A percentile compares a stretch with the other conserved stretches of the same genome.
These are phyloP conservation scores for Lepiota subincarnata DNA, from an alignment of 768 basidiomycete species.

Conservation along the genomic window DNA sequence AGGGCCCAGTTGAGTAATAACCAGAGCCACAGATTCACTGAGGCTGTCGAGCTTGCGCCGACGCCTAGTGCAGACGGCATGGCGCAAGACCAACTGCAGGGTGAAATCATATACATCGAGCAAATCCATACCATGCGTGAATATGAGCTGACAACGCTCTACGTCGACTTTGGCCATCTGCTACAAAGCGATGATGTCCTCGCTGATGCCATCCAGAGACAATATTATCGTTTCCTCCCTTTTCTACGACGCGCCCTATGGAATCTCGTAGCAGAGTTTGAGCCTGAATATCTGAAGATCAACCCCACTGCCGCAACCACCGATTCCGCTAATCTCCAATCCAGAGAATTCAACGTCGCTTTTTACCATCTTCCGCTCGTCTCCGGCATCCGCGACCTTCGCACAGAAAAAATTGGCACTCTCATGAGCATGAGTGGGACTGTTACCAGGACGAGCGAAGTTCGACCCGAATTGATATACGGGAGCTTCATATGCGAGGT, in stretches of 20 bases:
- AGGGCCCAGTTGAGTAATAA: constrained; percentile 2
- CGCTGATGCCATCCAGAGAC: constrained; percentile 87
- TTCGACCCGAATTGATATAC: constrained; percentile 88
- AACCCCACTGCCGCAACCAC: constrained; percentile 86
- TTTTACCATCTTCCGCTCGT: constrained; percentile 94
- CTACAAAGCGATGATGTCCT: constrained; percentile 89
- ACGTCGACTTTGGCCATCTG: constrained; percentile 92
- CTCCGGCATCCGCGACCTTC: constrained; percentile 89
- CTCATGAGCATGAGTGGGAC: constrained; percentile 96
- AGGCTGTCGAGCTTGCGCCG: constrained; percentile 70
- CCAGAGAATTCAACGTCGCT: constrained; percentile 91
- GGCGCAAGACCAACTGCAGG: constrained; percentile 48
- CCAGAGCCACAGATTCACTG: constrained; percentile 63
- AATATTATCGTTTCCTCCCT: constrained; percentile 96
- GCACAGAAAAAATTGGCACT: constrained; percentile 91
- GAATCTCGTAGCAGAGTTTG: constrained; percentile 84
- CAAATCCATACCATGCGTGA: constrained; percentile 96
- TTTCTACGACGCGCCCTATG: constrained; percentile 90
- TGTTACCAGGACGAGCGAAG: constrained; percentile 96
- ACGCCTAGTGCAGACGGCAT: constrained; percentile 78
- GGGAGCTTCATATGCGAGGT: constrained; percentile 93
- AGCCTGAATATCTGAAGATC: constrained; percentile 92
- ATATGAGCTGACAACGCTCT: constrained; percentile 91
- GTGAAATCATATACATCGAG: constrained; percentile 79
- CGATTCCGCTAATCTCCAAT: constrained; percentile 83